Percentiles rank a stretch among this genome's conserved stretches.
Conservation (phyloP, 2,329 filamentous ascomycete species). For the Dothiorella sarmentorum region DNA sequence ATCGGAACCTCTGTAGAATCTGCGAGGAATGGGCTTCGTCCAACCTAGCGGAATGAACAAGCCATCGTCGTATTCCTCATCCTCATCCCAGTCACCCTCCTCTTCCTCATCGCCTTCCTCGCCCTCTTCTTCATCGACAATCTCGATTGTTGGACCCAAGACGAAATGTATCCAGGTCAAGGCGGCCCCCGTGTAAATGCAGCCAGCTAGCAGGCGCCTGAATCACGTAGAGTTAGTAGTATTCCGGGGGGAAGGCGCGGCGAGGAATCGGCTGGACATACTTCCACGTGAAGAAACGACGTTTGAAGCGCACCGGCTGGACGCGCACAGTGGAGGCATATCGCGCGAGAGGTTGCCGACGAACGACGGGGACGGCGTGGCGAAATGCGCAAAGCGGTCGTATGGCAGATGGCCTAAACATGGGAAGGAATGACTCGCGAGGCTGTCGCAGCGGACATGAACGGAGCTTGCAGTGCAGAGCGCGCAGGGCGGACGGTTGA, state of each 20-base stretch:
- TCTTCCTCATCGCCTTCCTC: constrained; percentile 33
- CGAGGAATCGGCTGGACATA: constrained; percentile 22
- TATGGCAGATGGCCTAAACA: constrained; percentile 38
- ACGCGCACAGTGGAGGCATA: constrained; percentile 29
- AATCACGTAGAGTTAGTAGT: neutral
- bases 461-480: neutral
- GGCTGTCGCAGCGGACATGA: constrained; percentile 15
- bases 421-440: constrained; percentile 27
- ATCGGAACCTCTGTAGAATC: constrained; percentile 50
- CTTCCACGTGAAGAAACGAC: constrained; percentile 35
- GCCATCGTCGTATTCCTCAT: constrained; percentile 25
- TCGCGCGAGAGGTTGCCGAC: constrained; percentile 19
- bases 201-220: constrained; percentile 19
- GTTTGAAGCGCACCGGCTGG: constrained; percentile 41
- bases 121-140: constrained; percentile 25
- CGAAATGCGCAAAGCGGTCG: constrained; percentile 34
- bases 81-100: constrained; percentile 31
- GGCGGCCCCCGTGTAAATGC: constrained; percentile 22
- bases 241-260: neutral
- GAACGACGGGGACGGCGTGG: constrained; percentile 21
- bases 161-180: constrained; percentile 23
- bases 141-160: constrained; percentile 10
- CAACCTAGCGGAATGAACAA: constrained; percentile 50
- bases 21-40: constrained; percentile 39
- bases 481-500: neutral